These are phyloP conservation scores for Rhodotorula graminis DNA, from an alignment of 768 basidiomycete species.

Conservation along the genomic window DNA sequence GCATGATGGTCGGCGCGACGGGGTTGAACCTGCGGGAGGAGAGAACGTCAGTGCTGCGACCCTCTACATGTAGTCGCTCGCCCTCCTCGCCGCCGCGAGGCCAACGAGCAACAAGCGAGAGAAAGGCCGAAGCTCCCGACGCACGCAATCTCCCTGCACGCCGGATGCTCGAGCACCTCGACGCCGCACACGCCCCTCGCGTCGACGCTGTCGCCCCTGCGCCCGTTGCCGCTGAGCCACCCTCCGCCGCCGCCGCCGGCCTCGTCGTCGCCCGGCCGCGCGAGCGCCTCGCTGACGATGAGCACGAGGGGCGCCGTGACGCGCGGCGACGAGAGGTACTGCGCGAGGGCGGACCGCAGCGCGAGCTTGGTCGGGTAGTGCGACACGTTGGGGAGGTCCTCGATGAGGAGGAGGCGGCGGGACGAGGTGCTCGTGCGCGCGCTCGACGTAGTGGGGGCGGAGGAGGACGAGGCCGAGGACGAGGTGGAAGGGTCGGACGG, in stretches of 20 bases:
- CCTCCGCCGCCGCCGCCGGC: constrained; percentile 51
- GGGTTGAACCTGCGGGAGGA: constrained; percentile 69
- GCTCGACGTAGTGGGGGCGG: background rate
- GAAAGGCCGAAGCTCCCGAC: constrained; percentile 40
- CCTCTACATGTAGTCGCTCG: no score
- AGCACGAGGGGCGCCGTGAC: constrained; percentile 65
- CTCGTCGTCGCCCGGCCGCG: constrained; percentile 49
- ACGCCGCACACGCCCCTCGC: constrained; percentile 66
- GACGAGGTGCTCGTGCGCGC: no score
- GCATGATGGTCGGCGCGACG: constrained; percentile 78
- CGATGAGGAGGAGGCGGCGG: constrained; percentile 40
- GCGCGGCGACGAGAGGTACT: constrained; percentile 50
- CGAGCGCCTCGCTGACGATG: constrained; percentile 74
- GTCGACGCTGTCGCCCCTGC: constrained; percentile 58
- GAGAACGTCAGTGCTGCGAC: background rate
- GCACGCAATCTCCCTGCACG: constrained; percentile 73
- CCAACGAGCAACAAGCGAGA: no score
- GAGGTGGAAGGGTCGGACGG: background rate
- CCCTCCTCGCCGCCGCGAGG: no score
- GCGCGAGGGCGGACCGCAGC: constrained; percentile 57
- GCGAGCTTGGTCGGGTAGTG: constrained; percentile 66
- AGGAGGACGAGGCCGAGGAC: constrained; percentile 2
- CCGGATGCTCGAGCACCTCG: constrained; percentile 64
- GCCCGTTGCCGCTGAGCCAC: constrained; percentile 48
- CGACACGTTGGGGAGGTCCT: constrained; percentile 74